Conservation (phyloP, 139 green algal genomes). For the Tetraselmis chui region DNA sequence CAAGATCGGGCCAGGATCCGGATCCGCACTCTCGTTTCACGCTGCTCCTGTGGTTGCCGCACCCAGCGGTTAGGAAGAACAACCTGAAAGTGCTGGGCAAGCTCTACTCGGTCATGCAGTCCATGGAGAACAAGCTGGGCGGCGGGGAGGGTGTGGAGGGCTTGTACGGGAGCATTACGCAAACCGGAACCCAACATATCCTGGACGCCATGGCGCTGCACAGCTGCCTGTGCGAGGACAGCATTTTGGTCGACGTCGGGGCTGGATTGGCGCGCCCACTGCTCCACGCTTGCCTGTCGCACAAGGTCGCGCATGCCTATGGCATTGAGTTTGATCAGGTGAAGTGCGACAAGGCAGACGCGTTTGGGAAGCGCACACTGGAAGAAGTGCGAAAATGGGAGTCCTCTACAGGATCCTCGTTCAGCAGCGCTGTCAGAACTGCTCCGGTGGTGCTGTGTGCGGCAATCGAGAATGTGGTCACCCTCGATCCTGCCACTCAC, state of each 20-base stretch:
- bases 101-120: constrained; percentile 56
- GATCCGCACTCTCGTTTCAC: too few species aligned
- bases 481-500: constrained; percentile 70
- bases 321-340: constrained; percentile 79
- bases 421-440: neutral
- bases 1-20: too few species aligned
- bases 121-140: constrained; percentile 66
- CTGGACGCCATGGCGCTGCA: constrained; percentile 51
- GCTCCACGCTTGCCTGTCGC: constrained; percentile 63
- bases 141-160: constrained; percentile 87
- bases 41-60: too few species aligned
- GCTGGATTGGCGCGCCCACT: constrained; percentile 79
- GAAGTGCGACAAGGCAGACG: constrained; percentile 76
- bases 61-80: neutral
- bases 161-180: constrained; percentile 82
- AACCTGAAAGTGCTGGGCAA: neutral
- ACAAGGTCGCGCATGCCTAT: constrained; percentile 30
- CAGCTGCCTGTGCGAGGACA: constrained; percentile 49
- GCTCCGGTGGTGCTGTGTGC: constrained; percentile 45
- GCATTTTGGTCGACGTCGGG: constrained; percentile 76
- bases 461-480: constrained; percentile 56
- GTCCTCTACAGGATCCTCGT: too few species aligned
- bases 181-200: constrained; percentile 63
- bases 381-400: constrained; percentile 2
- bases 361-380: constrained; percentile 51